Conservation (phyloP, 345 rosid genomes). For the Aegle marmelos region DNA sequence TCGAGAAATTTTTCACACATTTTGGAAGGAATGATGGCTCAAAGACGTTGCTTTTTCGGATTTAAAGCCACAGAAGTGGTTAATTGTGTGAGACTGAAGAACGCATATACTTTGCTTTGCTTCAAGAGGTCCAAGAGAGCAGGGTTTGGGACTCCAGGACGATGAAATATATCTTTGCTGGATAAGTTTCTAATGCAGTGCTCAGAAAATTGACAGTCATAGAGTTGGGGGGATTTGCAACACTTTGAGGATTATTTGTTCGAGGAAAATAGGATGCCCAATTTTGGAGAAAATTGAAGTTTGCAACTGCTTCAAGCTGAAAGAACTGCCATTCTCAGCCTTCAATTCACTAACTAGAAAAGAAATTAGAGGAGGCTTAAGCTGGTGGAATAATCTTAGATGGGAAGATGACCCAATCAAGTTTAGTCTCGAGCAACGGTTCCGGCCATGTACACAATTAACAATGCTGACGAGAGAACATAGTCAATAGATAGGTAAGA, state of each 20-base stretch:
- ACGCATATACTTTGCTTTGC: slow-evolving; percentile 24
- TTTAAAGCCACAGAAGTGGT: slow-evolving; percentile 25
- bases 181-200: slow-evolving; percentile 1
- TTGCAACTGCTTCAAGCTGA: slow-evolving; percentile 25
- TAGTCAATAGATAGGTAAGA: slow-evolving; percentile 1
- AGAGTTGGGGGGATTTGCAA: slow-evolving; percentile 25
- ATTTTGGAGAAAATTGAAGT: slow-evolving; percentile 27
- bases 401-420: slow-evolving; percentile 16
- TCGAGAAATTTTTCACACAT: slow-evolving; percentile 19
- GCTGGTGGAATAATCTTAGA: slow-evolving; percentile 19
- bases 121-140: slow-evolving; percentile 22
- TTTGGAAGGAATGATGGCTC: slow-evolving; percentile 23
- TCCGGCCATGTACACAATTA: slow-evolving; percentile 8
- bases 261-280: slow-evolving; percentile 17
- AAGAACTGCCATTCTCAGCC: slow-evolving; percentile 25
- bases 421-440: slow-evolving; percentile 16
- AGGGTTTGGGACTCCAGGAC: slow-evolving; percentile 26
- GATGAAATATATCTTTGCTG: slow-evolving; percentile 20
- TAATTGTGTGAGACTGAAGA: slow-evolving; percentile 24
- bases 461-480: slow-evolving; percentile 10
- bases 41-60: slow-evolving; percentile 24
- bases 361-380: slow-evolving; percentile 25
- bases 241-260: slow-evolving; percentile 21
- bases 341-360: slow-evolving; percentile 6
- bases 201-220: slow-evolving; percentile 25